Evolutionary conservation across 257 asterid species (phyloP).

Genomic region (Solanum chilense): DNA sequence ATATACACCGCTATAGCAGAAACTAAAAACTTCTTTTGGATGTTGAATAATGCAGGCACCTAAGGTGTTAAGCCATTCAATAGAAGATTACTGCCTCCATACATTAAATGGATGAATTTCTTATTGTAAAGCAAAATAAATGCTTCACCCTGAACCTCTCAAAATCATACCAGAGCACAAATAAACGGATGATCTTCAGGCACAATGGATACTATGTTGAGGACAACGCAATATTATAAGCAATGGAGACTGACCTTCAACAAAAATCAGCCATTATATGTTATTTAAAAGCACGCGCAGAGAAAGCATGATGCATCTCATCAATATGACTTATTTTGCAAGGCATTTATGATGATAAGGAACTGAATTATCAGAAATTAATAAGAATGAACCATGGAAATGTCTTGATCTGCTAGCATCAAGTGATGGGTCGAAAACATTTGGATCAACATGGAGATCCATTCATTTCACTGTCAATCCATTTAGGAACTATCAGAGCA

Average conservation of each 20-base stretch:
- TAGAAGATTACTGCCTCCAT: neutral
- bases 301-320: neutral
- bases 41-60: neutral
- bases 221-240: neutral
- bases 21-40: neutral
- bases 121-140: neutral
- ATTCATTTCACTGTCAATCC: neutral
- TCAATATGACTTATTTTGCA: neutral
- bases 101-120: neutral
- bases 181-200: neutral
- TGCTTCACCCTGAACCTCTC: neutral
- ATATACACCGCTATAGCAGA: neutral
- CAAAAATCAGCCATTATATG: neutral
- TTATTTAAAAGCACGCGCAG: neutral
- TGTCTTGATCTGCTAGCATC: neutral
- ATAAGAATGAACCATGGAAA: neutral
- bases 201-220: neutral
- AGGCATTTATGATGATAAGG: neutral
- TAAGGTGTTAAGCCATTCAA: neutral
- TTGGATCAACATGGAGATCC: neutral
- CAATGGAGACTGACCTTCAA: neutral
- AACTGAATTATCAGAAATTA: neutral
- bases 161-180: neutral
- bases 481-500: neutral
- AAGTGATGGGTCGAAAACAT: neutral